Evolutionary conservation across 768 basidiomycete genomes (phyloP).

Genomic region (Sutorius australiensis): DNA sequence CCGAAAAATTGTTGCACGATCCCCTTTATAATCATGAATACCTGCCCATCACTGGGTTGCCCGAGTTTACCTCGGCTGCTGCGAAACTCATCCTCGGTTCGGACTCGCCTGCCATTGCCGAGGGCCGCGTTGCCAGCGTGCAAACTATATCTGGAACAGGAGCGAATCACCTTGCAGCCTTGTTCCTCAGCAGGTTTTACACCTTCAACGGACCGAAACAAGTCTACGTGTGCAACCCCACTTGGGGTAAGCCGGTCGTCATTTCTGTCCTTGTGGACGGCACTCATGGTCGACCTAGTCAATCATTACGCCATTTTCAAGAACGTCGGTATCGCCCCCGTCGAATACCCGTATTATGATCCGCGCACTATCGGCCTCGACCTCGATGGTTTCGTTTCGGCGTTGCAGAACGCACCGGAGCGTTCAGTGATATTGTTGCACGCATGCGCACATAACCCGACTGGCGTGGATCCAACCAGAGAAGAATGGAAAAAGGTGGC

Average conservation of each 20-base stretch:
- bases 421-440: conserved; percentile 89
- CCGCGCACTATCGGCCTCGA: conserved; percentile 86
- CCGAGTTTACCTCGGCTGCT: conserved; percentile 77
- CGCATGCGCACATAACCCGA: conserved; percentile 95
- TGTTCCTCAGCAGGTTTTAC: conserved; percentile 84
- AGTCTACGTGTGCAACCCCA: conserved; percentile 86
- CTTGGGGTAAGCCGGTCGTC: conserved; percentile 69
- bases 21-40: conserved; percentile 86
- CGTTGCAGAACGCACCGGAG: conserved; percentile 60
- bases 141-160: conserved; percentile 97
- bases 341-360: conserved; percentile 93
- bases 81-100: conserved; percentile 77
- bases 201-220: conserved; percentile 59
- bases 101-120: conserved; percentile 66
- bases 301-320: conserved; percentile 90
- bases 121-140: conserved; percentile 70
- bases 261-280: not conserved
- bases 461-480: conserved; percentile 87
- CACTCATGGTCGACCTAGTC: conserved; percentile 38
- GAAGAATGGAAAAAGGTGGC: conserved; percentile 85
- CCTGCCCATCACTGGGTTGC: conserved; percentile 84
- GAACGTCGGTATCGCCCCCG: conserved; percentile 84
- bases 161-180: conserved; percentile 87
- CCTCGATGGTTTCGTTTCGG: conserved; percentile 59
- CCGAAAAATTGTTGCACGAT: conserved; percentile 62